These are phyloP conservation scores for Nymphaea thermarum DNA, from an alignment of 164 flowering plant species.

Conservation along the genomic window DNA sequence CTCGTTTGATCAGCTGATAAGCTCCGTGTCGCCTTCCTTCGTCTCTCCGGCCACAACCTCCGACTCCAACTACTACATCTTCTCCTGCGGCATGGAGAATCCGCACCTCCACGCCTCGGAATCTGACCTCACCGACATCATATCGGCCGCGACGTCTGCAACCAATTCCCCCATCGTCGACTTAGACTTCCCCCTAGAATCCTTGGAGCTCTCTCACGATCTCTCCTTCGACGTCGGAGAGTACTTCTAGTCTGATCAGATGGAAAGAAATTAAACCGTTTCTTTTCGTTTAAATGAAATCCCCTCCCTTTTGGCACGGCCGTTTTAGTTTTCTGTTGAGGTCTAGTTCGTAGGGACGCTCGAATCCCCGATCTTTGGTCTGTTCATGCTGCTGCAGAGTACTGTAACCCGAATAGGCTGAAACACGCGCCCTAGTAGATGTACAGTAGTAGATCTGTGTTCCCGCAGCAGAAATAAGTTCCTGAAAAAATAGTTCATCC, in stretches of 20 bases:
- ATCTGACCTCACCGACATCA: slow-evolving; percentile 36
- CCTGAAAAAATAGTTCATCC: too few species aligned
- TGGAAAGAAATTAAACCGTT: too few species aligned
- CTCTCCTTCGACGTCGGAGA: slow-evolving; percentile 24
- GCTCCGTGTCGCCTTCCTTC: slow-evolving; percentile 28
- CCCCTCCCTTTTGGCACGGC: too few species aligned
- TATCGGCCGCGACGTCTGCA: slow-evolving; percentile 54
- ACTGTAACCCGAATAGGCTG: too few species aligned
- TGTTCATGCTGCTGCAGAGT: too few species aligned
- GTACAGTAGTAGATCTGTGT: too few species aligned
- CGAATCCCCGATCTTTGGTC: too few species aligned
- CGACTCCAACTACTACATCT: slow-evolving; percentile 38
- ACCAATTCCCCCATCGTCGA: slow-evolving; percentile 54
- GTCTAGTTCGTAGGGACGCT: too few species aligned
- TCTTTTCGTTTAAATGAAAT: too few species aligned
- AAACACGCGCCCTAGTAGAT: too few species aligned
- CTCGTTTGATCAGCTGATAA: slow-evolving; percentile 1
- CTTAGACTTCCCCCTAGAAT: slow-evolving; percentile 27
- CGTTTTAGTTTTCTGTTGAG: too few species aligned
- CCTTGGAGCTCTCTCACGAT: slow-evolving; percentile 27
- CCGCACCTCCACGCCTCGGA: slow-evolving; percentile 4
- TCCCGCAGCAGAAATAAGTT: too few species aligned
- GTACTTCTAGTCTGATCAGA: slow-evolving; percentile 22
- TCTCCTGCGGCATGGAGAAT: slow-evolving; percentile 23
- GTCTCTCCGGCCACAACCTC: slow-evolving; percentile 48